Conservation (phyloP, 2,329 filamentous ascomycete species). For the Madurella mycetomatis region DNA sequence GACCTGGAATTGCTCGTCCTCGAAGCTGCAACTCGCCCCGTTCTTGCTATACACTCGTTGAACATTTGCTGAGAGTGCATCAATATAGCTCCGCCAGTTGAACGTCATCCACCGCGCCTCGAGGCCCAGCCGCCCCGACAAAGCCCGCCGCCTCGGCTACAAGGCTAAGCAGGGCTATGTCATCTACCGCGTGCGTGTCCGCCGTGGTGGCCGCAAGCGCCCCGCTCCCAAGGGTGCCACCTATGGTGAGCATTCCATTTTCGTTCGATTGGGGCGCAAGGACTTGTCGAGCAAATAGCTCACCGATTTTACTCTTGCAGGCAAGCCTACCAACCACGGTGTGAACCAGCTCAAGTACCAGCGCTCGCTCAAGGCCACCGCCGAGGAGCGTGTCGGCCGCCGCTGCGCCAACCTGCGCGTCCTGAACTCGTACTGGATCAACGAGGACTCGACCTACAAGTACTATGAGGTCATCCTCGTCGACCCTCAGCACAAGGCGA, state of each 20-base stretch:
- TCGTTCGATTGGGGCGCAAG: background rate
- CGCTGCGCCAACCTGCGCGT: slow-evolving; percentile 98
- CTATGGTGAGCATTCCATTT: slow-evolving; percentile 64
- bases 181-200: slow-evolving; percentile 98
- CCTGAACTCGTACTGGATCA: slow-evolving; percentile 99
- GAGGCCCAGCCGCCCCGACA: slow-evolving; percentile 96
- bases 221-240: slow-evolving; percentile 97
- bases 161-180: slow-evolving; percentile 99
- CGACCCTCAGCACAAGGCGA: slow-evolving; percentile 99
- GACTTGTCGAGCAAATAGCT: background rate
- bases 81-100: slow-evolving; percentile 99
- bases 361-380: slow-evolving; percentile 94
- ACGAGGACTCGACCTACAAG: slow-evolving; percentile 99
- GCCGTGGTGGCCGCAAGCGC: slow-evolving; percentile 97
- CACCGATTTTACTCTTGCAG: slow-evolving; percentile 43
- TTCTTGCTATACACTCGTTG: slow-evolving; percentile 97
- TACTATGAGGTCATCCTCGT: slow-evolving; percentile 99
- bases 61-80: slow-evolving; percentile 99
- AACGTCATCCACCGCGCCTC: slow-evolving; percentile 99
- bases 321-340: slow-evolving; percentile 99
- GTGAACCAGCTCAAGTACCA: slow-evolving; percentile 99
- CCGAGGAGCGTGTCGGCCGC: slow-evolving; percentile 99
- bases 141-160: slow-evolving; percentile 99
- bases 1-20: slow-evolving; percentile 1
- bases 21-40: slow-evolving; percentile 23